A percentile compares a stretch with the other conserved stretches of the same genome.
These are phyloP conservation scores for Ambrosiella cleistominuta DNA, from an alignment of 2,329 filamentous ascomycete species.

Conservation along the genomic window DNA sequence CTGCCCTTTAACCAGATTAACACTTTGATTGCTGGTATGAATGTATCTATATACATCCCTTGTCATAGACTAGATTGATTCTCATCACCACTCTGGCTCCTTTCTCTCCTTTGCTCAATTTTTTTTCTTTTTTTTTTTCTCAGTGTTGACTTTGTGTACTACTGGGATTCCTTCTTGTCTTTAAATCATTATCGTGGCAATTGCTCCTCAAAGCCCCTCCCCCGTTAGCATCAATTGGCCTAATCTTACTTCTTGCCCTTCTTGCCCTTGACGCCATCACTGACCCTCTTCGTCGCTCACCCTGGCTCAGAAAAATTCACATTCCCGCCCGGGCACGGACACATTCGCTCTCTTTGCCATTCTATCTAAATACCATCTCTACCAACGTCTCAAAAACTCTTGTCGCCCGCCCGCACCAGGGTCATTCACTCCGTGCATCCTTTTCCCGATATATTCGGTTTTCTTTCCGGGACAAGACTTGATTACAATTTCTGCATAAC, in stretches of 20 bases:
- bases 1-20: too few species aligned
- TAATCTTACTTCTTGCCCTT: conserved; percentile 8
- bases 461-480: conserved; percentile 1
- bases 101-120: background rate
- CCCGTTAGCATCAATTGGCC: conserved; percentile 1
- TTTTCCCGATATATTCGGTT: background rate
- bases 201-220: background rate
- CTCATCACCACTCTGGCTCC: too few species aligned
- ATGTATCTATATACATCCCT: too few species aligned
- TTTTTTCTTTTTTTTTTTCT: background rate
- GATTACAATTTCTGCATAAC: background rate
- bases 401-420: conserved; percentile 1
- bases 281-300: conserved; percentile 2
- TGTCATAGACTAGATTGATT: too few species aligned
- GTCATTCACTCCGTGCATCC: conserved; percentile 1
- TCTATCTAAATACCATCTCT: background rate
- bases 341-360: conserved; percentile 4
- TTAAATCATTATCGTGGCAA: background rate
- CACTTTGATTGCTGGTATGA: too few species aligned
- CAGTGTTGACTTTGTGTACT: background rate
- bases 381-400: conserved; percentile 2
- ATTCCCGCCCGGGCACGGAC: conserved; percentile 12
- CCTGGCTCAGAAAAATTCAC: conserved; percentile 13
- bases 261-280: conserved; percentile 7
- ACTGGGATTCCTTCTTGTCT: conserved; percentile 1